Conservation (phyloP, 805 yeast genomes). For the Lipomyces starkeyi region DNA sequence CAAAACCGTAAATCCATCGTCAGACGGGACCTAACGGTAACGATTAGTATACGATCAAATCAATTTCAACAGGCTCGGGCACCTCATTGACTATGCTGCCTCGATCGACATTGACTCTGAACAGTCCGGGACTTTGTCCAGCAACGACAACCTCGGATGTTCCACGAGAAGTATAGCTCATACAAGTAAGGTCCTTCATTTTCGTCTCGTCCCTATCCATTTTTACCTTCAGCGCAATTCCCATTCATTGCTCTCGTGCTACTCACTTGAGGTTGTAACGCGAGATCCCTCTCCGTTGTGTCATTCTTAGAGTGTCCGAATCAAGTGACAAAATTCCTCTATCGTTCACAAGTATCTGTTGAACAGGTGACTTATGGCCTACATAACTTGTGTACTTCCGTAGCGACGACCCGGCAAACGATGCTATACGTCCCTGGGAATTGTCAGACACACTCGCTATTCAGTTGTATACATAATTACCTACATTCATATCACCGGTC, state of each 20-base stretch:
- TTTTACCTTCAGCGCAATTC: not conserved
- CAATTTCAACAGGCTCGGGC: slow-evolving; percentile 30
- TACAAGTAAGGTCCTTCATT: slow-evolving; percentile 40
- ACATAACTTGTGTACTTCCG: slow-evolving; percentile 63
- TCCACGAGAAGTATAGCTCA: slow-evolving; percentile 43
- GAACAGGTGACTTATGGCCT: slow-evolving; percentile 58
- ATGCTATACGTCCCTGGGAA: slow-evolving; percentile 48
- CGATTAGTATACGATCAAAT: slow-evolving; percentile 18
- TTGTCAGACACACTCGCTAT: not conserved
- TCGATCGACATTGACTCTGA: slow-evolving; percentile 47
- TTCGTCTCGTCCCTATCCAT: slow-evolving; percentile 16
- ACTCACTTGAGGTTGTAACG: slow-evolving; percentile 42
- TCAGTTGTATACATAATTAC: slow-evolving; percentile 41
- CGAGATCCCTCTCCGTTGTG: slow-evolving; percentile 63
- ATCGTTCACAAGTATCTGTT: slow-evolving; percentile 59
- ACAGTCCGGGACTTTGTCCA: slow-evolving; percentile 43
- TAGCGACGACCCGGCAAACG: slow-evolving; percentile 55
- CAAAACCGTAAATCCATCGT: slow-evolving; percentile 43
- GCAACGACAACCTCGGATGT: slow-evolving; percentile 46
- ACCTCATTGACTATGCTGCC: slow-evolving; percentile 46
- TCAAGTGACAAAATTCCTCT: slow-evolving; percentile 66
- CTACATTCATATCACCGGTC: slow-evolving; percentile 73
- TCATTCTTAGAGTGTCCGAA: slow-evolving; percentile 56
- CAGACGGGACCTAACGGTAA: slow-evolving; percentile 18
- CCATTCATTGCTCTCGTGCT: not conserved